Evolutionary conservation across 495 filamentous ascomycete species (phyloP), one percentile per base, ranked within the genome.

Genomic region (Patellaria atrata): DNA sequence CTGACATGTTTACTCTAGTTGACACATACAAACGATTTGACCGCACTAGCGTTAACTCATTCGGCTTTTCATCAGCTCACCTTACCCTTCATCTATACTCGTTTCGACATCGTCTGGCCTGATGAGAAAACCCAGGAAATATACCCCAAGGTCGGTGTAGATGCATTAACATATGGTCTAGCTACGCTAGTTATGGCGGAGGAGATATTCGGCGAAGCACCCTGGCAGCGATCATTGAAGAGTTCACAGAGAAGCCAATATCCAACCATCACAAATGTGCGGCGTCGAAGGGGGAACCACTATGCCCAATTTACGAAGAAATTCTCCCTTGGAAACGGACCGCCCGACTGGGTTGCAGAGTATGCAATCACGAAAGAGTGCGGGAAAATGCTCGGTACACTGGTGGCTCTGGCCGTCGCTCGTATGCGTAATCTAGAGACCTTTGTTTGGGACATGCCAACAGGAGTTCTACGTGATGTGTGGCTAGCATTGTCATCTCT

Each of bases 391-490:
- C 68, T 96, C 5, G 84, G 85, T 12, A 92, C 82, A 9, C 58
- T 94, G 26, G 83, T 91, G n/a, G 82, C 86, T 10, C 57, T 87
- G 44, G 81, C 84, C 3, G 65, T 94, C 16, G 71, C 75, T 19
- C 73, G 82, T 36, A 94, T 94, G 87, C 63, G 75, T 15, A 84
- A 85, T 43, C 68, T 96, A 13, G 85, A 96, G 55, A 76, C 75
- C 0, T 96, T 96, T 47, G 63, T 84, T 8, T 96, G 87, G 87
- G 86, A 96, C 52, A 93, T 93, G 86, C 83, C 85, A 0, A 93
- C 84, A 0, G 87, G 87, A 0, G 77, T 94, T 16, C 57, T 87
- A 25, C 69, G 84, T 30, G 82, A 92, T 45, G 77, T 91, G 19
- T 96, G 87, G 68, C 68, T 84, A 48, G 77, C 87, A 15, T 64